phyloP scores from a whole-genome alignment of 208 protist genomes.

The Wallacemonas sp. region DNA sequence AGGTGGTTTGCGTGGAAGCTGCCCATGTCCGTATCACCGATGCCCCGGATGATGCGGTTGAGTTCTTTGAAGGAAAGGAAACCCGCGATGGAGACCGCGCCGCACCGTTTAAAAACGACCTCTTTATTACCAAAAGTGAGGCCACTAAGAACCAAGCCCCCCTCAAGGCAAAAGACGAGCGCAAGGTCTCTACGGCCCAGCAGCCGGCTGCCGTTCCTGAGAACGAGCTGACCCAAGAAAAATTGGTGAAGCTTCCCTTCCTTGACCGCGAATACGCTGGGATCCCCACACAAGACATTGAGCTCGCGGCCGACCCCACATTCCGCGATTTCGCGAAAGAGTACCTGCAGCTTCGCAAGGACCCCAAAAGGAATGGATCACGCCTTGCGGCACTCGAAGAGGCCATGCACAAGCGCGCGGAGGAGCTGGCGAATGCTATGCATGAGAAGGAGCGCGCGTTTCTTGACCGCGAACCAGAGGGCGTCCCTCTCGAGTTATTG shows the following conservation, averaged over 20 bases:
- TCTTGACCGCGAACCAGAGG: constrained; percentile 47
- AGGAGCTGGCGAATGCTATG: constrained; percentile 33
- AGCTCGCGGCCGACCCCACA: constrained; percentile 26
- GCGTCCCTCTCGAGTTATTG: constrained; percentile 50
- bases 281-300: constrained; percentile 45
- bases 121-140: constrained; percentile 12
- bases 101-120: constrained; percentile 18
- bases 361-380: constrained; percentile 42
- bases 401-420: constrained; percentile 29
- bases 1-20: constrained; percentile 60
- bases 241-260: constrained; percentile 29
- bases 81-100: background rate
- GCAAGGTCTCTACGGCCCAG: background rate
- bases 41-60: constrained; percentile 39
- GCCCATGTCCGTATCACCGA: constrained; percentile 73
- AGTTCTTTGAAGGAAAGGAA: constrained; percentile 21
- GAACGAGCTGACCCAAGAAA: constrained; percentile 18
- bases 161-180: constrained; percentile 3
- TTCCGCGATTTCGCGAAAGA: constrained; percentile 40
- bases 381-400: constrained; percentile 37
- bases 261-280: constrained; percentile 44
- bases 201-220: background rate
- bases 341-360: constrained; percentile 24
- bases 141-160: background rate
- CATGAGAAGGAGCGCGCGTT: constrained; percentile 48